Conservation (phyloP, 169 alveolate genomes). For the Plasmodium coatneyi region DNA sequence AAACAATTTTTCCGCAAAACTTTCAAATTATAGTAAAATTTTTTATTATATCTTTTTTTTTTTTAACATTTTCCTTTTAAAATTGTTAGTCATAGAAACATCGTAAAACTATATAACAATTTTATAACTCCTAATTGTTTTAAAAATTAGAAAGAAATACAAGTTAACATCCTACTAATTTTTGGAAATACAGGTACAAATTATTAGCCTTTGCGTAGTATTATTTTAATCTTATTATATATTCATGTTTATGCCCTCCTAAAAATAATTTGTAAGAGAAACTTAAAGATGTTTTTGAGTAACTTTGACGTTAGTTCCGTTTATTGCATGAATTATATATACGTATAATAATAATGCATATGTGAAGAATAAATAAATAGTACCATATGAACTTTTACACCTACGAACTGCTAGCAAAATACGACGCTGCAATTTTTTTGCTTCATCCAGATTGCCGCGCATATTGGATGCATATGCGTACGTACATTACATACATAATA, state of each 20-base stretch:
- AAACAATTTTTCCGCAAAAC: background rate
- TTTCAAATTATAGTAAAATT: background rate
- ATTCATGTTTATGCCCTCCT: background rate
- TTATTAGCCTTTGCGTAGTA: background rate
- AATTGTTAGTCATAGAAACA: background rate
- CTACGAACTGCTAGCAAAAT: background rate
- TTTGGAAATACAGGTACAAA: background rate
- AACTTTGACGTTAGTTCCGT: background rate
- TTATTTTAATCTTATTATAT: background rate
- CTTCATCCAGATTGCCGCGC: background rate
- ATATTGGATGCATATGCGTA: background rate
- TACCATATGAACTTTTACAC: background rate
- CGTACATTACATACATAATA: background rate
- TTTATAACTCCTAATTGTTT: background rate
- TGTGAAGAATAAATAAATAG: background rate
- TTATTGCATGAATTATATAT: background rate
- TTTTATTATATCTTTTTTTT: background rate
- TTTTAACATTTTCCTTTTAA: background rate
- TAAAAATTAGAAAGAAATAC: background rate
- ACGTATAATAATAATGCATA: background rate
- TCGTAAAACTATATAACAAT: background rate
- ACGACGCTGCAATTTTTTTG: background rate
- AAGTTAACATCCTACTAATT: background rate
- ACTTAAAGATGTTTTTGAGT: background rate
- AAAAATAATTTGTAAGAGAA: background rate